Evolutionary conservation across 2,329 filamentous ascomycete species (phyloP).

Genomic region (Cladophialophora exuberans): DNA sequence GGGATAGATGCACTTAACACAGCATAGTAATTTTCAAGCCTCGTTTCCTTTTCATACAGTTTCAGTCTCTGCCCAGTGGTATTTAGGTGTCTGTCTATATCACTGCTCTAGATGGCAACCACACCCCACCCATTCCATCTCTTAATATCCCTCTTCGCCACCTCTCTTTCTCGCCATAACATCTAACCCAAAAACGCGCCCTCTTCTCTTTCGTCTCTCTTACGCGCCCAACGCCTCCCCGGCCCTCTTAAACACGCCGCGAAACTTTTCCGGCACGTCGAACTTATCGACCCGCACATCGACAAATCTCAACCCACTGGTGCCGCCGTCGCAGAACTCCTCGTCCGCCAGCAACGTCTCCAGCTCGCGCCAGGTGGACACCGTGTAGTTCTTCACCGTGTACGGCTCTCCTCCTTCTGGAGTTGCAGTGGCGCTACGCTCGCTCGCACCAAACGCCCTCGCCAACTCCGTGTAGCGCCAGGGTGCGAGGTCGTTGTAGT

Average conservation of each 20-base stretch:
- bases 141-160: too few species aligned
- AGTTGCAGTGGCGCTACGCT: background rate
- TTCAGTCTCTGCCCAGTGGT: too few species aligned
- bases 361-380: conserved; percentile 71
- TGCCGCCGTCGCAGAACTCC: conserved; percentile 63
- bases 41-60: too few species aligned
- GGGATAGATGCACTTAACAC: too few species aligned
- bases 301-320: conserved; percentile 67
- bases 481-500: conserved; percentile 77
- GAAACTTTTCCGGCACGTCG: conserved; percentile 64
- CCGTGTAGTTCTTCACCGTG: conserved; percentile 50
- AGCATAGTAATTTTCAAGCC: too few species aligned
- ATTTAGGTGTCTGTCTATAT: too few species aligned
- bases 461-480: conserved; percentile 76
- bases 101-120: too few species aligned
- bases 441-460: conserved; percentile 65
- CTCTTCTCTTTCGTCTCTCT: too few species aligned
- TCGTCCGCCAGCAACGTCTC: conserved; percentile 66
- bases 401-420: conserved; percentile 39
- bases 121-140: too few species aligned
- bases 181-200: too few species aligned
- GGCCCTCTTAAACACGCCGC: conserved; percentile 20
- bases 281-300: conserved; percentile 80
- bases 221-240: conserved; percentile 26
- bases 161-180: too few species aligned